Percentiles rank a stretch among this genome's conserved stretches.
These are phyloP conservation scores for Epithele typhae DNA, from an alignment of 768 basidiomycete genomes.

Conservation along the genomic window DNA sequence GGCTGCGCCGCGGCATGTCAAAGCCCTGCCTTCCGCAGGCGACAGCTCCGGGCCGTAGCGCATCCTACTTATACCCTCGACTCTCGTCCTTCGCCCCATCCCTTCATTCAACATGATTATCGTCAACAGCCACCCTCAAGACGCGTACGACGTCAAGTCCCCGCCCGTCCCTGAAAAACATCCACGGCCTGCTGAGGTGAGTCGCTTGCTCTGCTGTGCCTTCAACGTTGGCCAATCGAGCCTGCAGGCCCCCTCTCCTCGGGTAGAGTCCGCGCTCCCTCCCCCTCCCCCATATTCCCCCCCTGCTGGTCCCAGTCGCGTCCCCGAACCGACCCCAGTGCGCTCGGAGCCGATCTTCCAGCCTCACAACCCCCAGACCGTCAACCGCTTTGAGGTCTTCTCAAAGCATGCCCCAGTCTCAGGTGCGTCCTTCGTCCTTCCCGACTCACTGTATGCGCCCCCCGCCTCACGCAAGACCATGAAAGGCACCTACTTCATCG, in stretches of 20 bases:
- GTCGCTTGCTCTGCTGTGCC: not conserved
- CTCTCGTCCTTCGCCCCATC: not conserved
- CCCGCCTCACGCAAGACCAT: not conserved
- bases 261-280: not conserved
- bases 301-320: not conserved
- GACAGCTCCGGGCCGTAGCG: no score
- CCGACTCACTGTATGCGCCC: no score
- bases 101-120: slow-evolving; percentile 3
- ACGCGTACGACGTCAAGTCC: not conserved
- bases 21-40: not conserved
- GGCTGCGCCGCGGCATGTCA: not conserved
- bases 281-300: slow-evolving; percentile 10
- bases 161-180: slow-evolving; percentile 4
- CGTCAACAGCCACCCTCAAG: not conserved
- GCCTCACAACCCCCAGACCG: slow-evolving; percentile 20
- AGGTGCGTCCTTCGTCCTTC: slow-evolving; percentile 16
- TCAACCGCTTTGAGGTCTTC: slow-evolving; percentile 23
- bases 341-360: slow-evolving; percentile 8
- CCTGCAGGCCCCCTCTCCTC: not conserved
- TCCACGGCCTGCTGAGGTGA: not conserved
- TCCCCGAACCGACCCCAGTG: not conserved
- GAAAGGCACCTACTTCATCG: slow-evolving; percentile 15
- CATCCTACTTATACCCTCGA: no score
- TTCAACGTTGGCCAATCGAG: not conserved
- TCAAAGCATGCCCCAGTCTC: slow-evolving; percentile 21